Percentiles rank a stretch among this genome's conserved stretches.
Conservation (phyloP, 106 monocot genomes). For the Iris macrosiphon region DNA sequence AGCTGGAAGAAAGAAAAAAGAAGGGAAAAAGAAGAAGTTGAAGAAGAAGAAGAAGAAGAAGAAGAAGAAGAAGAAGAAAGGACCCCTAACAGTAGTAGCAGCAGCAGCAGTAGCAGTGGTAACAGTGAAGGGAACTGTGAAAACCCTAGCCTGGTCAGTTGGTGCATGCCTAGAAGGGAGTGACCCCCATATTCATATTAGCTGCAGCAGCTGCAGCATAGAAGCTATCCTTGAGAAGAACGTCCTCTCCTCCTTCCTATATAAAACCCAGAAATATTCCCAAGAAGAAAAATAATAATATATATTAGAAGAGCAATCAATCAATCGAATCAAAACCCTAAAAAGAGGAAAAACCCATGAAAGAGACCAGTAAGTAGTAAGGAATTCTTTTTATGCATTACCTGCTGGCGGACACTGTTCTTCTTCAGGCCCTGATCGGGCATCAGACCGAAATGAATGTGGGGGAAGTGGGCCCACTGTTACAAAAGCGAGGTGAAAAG, state of each 20-base stretch:
- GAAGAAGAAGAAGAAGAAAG: background rate
- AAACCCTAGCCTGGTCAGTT: background rate
- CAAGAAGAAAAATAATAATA: too few relatives aligned
- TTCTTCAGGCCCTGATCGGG: conserved; percentile 82
- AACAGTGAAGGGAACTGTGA: background rate
- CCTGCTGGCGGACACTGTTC: conserved; percentile 64
- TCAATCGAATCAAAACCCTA: conserved; percentile 6
- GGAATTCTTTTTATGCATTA: conserved; percentile 24
- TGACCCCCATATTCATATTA: conserved; percentile 57
- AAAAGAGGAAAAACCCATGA: conserved; percentile 13
- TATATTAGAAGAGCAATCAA: background rate
- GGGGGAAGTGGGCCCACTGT: conserved; percentile 99
- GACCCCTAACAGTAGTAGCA: conserved; percentile 16
- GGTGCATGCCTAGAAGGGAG: conserved; percentile 47
- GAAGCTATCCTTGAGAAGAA: conserved; percentile 82
- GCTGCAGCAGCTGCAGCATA: conserved; percentile 64
- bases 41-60: background rate
- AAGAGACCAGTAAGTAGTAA: conserved; percentile 6
- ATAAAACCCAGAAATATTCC: too few relatives aligned
- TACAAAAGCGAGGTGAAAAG: conserved; percentile 1
- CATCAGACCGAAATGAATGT: conserved; percentile 98
- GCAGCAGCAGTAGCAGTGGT: background rate
- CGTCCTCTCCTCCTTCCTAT: conserved; percentile 46
- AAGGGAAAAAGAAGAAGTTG: too few relatives aligned
- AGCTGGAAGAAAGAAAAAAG: too few relatives aligned